A percentile compares a stretch with the other conserved stretches of the same genome.
phyloP scores from a whole-genome alignment of 352 stramenopile genomes.

The Pythium brassicae region DNA sequence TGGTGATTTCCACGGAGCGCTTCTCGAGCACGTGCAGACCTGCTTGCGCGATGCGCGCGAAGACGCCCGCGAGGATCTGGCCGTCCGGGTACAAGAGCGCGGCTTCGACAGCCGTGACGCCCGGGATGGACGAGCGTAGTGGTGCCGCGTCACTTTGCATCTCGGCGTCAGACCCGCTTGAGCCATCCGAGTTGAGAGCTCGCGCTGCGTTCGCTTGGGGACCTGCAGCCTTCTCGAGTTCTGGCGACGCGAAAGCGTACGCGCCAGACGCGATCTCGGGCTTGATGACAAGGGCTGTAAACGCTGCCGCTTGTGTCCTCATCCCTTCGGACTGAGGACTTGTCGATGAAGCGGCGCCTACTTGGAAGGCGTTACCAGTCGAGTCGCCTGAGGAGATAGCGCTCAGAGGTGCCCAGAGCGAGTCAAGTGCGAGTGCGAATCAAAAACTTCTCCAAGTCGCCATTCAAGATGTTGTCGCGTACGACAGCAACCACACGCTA shows the following conservation, averaged over 20 bases:
- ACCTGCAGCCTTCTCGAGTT: not conserved
- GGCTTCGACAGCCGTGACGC: conserved; percentile 35
- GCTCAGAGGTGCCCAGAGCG: no score
- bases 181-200: no score
- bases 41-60: conserved; percentile 34
- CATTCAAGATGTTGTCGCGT: conserved; percentile 3
- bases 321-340: no score
- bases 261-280: conserved; percentile 57
- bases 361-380: no score
- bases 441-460: no score
- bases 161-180: no score
- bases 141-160: conserved; percentile 3
- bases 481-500: conserved; percentile 20
- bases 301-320: conserved; percentile 13
- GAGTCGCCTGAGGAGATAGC: no score
- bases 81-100: conserved; percentile 35
- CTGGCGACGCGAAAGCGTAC: conserved; percentile 28
- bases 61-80: conserved; percentile 30
- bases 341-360: conserved; percentile 7
- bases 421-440: no score
- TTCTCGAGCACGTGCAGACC: conserved; percentile 52
- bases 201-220: not conserved
- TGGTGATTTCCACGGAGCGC: conserved; percentile 32
- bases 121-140: conserved; percentile 19
- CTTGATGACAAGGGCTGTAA: conserved; percentile 47